A percentile compares a stretch with the other conserved stretches of the same genome.
phyloP scores from a whole-genome alignment of 2,329 filamentous ascomycete genomes.

The Arthroderma uncinatum region DNA sequence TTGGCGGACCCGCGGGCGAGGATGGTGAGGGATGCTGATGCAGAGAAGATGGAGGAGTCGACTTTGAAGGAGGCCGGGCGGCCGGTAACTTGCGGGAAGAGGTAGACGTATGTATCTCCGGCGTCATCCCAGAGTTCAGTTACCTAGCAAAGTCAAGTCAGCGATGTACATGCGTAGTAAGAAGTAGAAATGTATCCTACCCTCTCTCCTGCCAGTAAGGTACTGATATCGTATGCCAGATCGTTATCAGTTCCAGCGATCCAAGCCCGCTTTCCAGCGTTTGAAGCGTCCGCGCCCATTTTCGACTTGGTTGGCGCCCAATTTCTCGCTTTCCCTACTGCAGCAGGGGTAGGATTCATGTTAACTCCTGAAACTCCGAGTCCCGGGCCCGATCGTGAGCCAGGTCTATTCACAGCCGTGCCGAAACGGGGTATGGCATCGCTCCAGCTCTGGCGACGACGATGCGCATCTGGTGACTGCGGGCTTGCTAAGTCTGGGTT shows the following conservation, averaged over 20 bases:
- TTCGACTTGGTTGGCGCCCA: slow-evolving; percentile 23
- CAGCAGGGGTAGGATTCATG: slow-evolving; percentile 35
- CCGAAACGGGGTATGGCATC: slow-evolving; percentile 26
- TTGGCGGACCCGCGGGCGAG: slow-evolving; percentile 44
- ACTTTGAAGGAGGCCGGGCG: slow-evolving; percentile 51
- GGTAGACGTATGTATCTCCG: slow-evolving; percentile 53
- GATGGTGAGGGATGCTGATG: slow-evolving; percentile 45
- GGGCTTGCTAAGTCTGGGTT: slow-evolving; percentile 24
- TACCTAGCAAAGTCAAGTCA: slow-evolving; percentile 10
- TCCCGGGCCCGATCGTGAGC: slow-evolving; percentile 24
- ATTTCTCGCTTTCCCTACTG: slow-evolving; percentile 24
- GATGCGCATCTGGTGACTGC: not conserved
- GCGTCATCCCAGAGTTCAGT: slow-evolving; percentile 51
- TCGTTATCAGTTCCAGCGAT: slow-evolving; percentile 48
- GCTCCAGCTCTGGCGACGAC: slow-evolving; percentile 27
- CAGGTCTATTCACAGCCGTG: slow-evolving; percentile 26
- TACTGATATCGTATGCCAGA: slow-evolving; percentile 44
- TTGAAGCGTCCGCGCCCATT: slow-evolving; percentile 16
- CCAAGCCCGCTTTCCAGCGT: slow-evolving; percentile 37
- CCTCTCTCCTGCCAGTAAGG: slow-evolving; percentile 42
- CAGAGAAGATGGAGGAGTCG: slow-evolving; percentile 47
- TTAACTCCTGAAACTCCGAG: slow-evolving; percentile 13
- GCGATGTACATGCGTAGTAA: not conserved
- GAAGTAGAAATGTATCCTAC: slow-evolving; percentile 25
- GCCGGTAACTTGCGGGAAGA: slow-evolving; percentile 47